phyloP scores from a whole-genome alignment of 2,329 filamentous ascomycete genomes.

The Clonostachys sp. region DNA sequence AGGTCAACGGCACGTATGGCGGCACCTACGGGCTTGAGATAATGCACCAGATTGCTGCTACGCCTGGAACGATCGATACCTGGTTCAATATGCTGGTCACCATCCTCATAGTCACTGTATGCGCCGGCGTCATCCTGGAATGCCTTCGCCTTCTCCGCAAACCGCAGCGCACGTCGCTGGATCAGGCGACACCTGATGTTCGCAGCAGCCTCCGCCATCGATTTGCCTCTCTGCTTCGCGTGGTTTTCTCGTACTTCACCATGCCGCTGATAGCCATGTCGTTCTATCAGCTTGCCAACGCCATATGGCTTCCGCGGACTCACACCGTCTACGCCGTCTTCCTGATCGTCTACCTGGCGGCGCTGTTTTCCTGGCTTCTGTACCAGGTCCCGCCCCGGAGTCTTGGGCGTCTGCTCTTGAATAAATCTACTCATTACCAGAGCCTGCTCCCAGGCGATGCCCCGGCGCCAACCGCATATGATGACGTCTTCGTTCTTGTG shows the following conservation, averaged over 20 bases:
- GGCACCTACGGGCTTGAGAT: slow-evolving; percentile 53
- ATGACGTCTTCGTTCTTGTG: slow-evolving; percentile 42
- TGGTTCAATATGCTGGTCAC: slow-evolving; percentile 67
- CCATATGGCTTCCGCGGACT: slow-evolving; percentile 9
- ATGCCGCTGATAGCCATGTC: slow-evolving; percentile 68
- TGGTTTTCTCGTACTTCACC: slow-evolving; percentile 73
- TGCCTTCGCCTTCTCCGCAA: slow-evolving; percentile 51
- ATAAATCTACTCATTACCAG: slow-evolving; percentile 60
- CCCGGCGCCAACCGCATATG: slow-evolving; percentile 55
- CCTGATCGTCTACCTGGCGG: slow-evolving; percentile 12
- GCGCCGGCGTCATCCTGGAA: neutral
- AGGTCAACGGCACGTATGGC: slow-evolving; percentile 58
- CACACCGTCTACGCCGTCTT: slow-evolving; percentile 23
- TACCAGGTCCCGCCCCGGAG: slow-evolving; percentile 12
- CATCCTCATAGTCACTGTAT: slow-evolving; percentile 41
- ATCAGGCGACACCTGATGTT: slow-evolving; percentile 41
- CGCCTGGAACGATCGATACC: slow-evolving; percentile 55
- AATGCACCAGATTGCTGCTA: slow-evolving; percentile 64
- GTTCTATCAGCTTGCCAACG: slow-evolving; percentile 59
- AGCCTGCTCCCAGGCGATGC: slow-evolving; percentile 34
- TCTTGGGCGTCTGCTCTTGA: slow-evolving; percentile 21
- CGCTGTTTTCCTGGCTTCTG: slow-evolving; percentile 20
- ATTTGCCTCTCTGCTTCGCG: slow-evolving; percentile 41
- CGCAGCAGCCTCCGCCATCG: neutral
- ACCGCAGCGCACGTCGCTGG: slow-evolving; percentile 26